Evolutionary conservation across 2,329 filamentous ascomycete genomes (phyloP), one percentile per base, ranked within the genome.

Genomic region (Teratosphaeria nubilosa): DNA sequence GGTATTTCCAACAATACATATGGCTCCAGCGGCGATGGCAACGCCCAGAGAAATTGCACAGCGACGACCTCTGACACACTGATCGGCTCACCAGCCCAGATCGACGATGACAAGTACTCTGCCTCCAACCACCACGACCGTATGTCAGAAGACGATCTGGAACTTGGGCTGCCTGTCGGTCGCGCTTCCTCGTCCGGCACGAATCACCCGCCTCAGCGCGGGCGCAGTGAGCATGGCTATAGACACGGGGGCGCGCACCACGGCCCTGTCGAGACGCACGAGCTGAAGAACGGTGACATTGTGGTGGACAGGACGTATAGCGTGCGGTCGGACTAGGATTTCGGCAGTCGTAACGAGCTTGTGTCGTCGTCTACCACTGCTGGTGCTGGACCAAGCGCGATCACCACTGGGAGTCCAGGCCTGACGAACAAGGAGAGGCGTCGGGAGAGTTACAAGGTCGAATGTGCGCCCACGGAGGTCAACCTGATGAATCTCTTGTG

Each of bases 251-350:
- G 30, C 22, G 32, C 25, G 27, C 22, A 48, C 25, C 41, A 45
- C 14, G 45, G 13, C 37, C 1, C n/a, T 45, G 10, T 54, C 51
- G 50, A 58, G 52, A 56, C 58, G 55, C 20, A 61, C 37, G 22
- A 51, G 51, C 53, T 48, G 6, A 55, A 59, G 57, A 48, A 51
- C 27, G 51, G 30, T 16, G 56, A 50, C 24, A 53, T 60, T 25
- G 54, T 59, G 54, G 57, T 62, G 16, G 60, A 62, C 41, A 31
- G 58, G 53, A 60, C 60, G 34, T 62, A 62, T 31, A 62, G 60
- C 54, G 60, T 62, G 32, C 56, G 60, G 37, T 62, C 60, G 51
- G 60, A 60, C 48, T 60, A 62, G 60, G 60, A 59, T 37, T 62
- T 59, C 16, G 32, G 51, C 24, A 37, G 51, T 22, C 50, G 34